Conservation (phyloP, 2,329 filamentous ascomycete genomes). For the Colletotrichum acutatum region DNA sequence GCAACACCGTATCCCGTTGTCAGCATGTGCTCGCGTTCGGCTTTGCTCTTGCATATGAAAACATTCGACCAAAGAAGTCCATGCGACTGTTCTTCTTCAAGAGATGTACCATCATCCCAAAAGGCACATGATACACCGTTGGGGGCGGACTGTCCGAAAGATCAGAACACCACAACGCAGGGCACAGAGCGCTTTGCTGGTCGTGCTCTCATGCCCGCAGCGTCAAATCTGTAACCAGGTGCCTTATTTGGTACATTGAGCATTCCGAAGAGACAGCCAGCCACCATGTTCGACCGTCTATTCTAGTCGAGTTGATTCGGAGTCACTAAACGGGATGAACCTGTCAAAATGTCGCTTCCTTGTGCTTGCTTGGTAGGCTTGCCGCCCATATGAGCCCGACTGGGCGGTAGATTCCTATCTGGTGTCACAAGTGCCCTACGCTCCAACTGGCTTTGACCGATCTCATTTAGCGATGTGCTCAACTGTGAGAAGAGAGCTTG, state of each 20-base stretch:
- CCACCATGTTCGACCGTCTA: not conserved
- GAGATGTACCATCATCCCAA: not conserved
- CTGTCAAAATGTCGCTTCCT: not conserved
- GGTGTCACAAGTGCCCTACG: not conserved
- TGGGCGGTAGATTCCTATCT: not conserved
- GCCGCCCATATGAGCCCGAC: not conserved
- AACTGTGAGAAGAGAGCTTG: not conserved
- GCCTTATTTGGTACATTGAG: constrained; percentile 9
- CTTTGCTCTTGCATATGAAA: not conserved
- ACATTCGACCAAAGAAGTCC: not conserved
- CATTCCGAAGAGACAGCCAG: not conserved
- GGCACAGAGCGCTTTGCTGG: constrained; percentile 16
- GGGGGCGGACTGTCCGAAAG: constrained; percentile 16
- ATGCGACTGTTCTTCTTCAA: not conserved
- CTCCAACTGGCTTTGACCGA: not conserved
- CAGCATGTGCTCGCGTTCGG: not conserved
- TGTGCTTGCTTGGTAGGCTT: not conserved
- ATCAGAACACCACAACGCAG: constrained; percentile 6
- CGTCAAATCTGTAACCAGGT: constrained; percentile 18
- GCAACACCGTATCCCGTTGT: not conserved
- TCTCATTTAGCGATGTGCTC: not conserved
- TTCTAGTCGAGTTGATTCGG: not conserved
- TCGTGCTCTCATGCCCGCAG: constrained; percentile 19
- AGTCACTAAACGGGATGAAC: not conserved
- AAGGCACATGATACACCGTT: not conserved